Evolutionary conservation across 2,329 filamentous ascomycete genomes (phyloP).

Genomic region (Cercospora citrullina): DNA sequence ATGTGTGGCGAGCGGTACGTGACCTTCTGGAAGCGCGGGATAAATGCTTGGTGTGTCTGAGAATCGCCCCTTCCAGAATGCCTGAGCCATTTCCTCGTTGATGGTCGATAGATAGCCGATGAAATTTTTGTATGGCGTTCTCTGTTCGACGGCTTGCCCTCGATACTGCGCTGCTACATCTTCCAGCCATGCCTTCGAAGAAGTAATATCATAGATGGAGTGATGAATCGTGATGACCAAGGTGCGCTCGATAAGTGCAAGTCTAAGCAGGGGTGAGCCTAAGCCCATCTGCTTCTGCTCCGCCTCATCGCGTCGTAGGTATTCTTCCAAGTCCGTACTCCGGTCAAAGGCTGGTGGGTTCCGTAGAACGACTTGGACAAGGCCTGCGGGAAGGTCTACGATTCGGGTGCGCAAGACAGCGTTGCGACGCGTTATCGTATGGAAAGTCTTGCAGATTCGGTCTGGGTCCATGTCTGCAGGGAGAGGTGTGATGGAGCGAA

Average conservation of each 20-base stretch:
- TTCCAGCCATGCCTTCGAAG: not conserved
- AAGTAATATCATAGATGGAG: not conserved
- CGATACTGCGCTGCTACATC: not conserved
- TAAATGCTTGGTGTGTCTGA: not conserved
- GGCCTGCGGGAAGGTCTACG: not conserved
- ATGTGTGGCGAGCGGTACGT: not conserved
- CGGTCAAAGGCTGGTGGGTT: slow-evolving; percentile 24
- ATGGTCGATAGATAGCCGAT: not conserved
- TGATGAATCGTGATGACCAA: not conserved
- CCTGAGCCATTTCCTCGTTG: not conserved
- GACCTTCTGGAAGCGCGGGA: not conserved
- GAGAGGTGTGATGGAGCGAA: not conserved
- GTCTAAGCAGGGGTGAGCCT: slow-evolving; percentile 40
- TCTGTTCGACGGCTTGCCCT: not conserved
- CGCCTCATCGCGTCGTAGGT: not conserved
- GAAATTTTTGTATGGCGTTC: not conserved
- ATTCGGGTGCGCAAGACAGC: not conserved
- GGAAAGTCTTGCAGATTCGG: not conserved
- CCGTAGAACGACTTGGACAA: not conserved
- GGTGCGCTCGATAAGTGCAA: slow-evolving; percentile 16
- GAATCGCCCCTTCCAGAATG: not conserved
- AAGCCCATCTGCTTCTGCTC: slow-evolving; percentile 38
- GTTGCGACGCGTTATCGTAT: not conserved
- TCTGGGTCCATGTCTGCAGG: not conserved
- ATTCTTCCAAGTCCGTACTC: slow-evolving; percentile 23